Conservation (phyloP, 306 rosid genomes). For the Malus orientalis region DNA sequence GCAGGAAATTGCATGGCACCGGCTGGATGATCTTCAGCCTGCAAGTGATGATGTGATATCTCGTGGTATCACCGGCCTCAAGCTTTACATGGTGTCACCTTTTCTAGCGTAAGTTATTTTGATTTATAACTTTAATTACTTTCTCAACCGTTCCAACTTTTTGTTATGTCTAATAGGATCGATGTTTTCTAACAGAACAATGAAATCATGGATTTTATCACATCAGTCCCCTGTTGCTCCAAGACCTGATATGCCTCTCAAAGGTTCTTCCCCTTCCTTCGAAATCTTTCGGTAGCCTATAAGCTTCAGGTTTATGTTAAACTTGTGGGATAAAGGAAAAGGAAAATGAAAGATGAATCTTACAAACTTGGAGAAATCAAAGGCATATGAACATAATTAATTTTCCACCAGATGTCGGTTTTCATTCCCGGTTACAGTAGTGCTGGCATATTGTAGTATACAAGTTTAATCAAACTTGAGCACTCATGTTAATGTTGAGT, state of each 20-base stretch:
- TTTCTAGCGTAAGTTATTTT: slow-evolving; percentile 64
- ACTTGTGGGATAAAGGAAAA: neutral
- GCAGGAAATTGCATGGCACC: slow-evolving; percentile 98
- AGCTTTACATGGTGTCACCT: slow-evolving; percentile 98
- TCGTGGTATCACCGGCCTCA: slow-evolving; percentile 90
- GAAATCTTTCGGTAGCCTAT: neutral
- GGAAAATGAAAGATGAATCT: neutral
- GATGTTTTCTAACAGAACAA: slow-evolving; percentile 44
- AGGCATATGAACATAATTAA: neutral
- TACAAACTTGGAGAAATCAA: neutral
- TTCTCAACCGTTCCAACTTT: slow-evolving; percentile 1
- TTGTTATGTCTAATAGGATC: slow-evolving; percentile 17
- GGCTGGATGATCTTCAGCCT: slow-evolving; percentile 84
- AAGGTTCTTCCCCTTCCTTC: slow-evolving; percentile 35
- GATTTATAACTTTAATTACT: slow-evolving; percentile 18
- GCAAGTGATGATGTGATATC: slow-evolving; percentile 80
- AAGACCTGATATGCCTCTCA: slow-evolving; percentile 60
- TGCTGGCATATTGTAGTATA: neutral
- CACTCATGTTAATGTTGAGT: neutral
- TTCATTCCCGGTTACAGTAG: neutral
- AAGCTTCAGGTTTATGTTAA: neutral
- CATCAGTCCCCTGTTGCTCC: slow-evolving; percentile 60
- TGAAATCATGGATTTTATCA: slow-evolving; percentile 62
- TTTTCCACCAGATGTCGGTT: neutral
- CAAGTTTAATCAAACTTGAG: neutral